Evolutionary conservation across 768 basidiomycete species (phyloP), one percentile per base, ranked within the genome.

Genomic region (Zangia roseola): DNA sequence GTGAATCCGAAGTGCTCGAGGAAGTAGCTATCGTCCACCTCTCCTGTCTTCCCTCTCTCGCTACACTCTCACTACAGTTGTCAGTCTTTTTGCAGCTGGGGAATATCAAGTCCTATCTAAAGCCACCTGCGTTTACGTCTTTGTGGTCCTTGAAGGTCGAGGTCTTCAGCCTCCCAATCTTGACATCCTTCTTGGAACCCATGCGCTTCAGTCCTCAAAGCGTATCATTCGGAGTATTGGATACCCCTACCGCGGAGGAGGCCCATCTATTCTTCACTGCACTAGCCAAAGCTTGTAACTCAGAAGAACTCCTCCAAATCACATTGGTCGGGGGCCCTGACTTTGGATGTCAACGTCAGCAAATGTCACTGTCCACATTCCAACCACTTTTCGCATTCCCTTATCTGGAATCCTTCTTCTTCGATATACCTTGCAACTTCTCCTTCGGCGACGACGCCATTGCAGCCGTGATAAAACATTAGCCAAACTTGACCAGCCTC

Each of bases 1-100:
- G 61, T n/a, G n/a, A n/a, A n/a, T n/a, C n/a, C 33, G 48, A 52
- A 12, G 52, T 50, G 10, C 50, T 68, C 17, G 47, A 63, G 23
- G 65, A 54, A 31, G 38, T 40, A 2, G 60, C 55, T 26, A 53
- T 65, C 42, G 10, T 47, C n/a, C 66, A 56, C 44, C 53, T 65
- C 23, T 55, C 65, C n/a, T 59, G 20, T 12, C 53, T 65, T 12
- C 55, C 55, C 3, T 17, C 17, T 21, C 53, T 63, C 40, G 4
- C 2, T 36, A 16, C 53, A 2, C 60, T 63, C 33, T 50, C 54
- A 3, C 20, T 63, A 9, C 47, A 50, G 28, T 52, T 64, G n/a
- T 52, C 40, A 23, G 10, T 42, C 14, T 49, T 52, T 47, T 46
- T 58, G 14, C 46, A 54, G 23, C 23, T 56, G 16, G 54, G 59